Conservation (phyloP, 2,329 filamentous ascomycete species). For the Mycosphaerelloides madeirae region DNA sequence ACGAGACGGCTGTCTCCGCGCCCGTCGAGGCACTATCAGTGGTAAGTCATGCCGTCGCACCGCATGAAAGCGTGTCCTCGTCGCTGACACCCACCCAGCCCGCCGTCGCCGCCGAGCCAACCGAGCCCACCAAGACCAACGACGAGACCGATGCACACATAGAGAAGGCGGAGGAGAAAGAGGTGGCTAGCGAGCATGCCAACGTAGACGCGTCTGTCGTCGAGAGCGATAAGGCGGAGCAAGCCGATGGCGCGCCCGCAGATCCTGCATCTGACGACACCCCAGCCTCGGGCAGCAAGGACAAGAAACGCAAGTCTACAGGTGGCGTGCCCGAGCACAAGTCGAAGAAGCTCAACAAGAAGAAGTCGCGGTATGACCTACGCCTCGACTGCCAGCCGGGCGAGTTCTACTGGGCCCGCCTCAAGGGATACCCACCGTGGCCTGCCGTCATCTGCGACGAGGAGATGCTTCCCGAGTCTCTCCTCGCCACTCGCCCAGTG, state of each 20-base stretch:
- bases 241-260: slow-evolving; percentile 19
- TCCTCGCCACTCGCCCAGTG: slow-evolving; percentile 75
- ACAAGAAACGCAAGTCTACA: slow-evolving; percentile 55
- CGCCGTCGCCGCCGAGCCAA: slow-evolving; percentile 11
- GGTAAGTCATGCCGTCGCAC: slow-evolving; percentile 17
- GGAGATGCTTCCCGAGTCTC: slow-evolving; percentile 77
- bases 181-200: slow-evolving; percentile 24
- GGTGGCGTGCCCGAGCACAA: slow-evolving; percentile 62
- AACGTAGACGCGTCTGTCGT: slow-evolving; percentile 23
- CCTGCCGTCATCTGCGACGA: slow-evolving; percentile 92
- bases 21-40: slow-evolving; percentile 27
- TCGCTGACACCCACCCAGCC: slow-evolving; percentile 22
- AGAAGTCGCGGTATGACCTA: slow-evolving; percentile 67
- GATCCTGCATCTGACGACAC: slow-evolving; percentile 20
- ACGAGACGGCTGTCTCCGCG: slow-evolving; percentile 25
- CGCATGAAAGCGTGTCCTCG: no score
- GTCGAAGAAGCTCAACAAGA: slow-evolving; percentile 77
- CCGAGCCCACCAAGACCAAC: slow-evolving; percentile 19
- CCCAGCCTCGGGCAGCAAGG: slow-evolving; percentile 26
- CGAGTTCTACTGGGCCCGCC: slow-evolving; percentile 84
- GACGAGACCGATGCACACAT: slow-evolving; percentile 18
- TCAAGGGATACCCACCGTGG: slow-evolving; percentile 94
- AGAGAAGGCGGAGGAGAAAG: slow-evolving; percentile 24
- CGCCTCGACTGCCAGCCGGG: slow-evolving; percentile 77
- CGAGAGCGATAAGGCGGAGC: slow-evolving; percentile 20